These are phyloP conservation scores for Westerdykella aurantiaca DNA, from an alignment of 2,329 filamentous ascomycete species.

Conservation along the genomic window DNA sequence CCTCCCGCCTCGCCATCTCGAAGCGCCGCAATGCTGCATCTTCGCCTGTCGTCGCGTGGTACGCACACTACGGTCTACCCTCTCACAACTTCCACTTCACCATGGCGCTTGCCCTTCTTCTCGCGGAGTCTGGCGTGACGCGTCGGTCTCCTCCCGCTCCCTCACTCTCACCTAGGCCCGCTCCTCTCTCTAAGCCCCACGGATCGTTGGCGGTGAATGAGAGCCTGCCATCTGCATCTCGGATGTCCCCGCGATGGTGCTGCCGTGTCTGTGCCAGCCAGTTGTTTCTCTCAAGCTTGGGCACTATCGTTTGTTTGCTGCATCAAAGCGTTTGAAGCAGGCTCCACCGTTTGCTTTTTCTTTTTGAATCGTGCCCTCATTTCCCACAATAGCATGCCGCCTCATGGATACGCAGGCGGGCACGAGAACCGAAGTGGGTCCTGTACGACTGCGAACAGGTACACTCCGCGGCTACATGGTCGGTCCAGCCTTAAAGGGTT, in stretches of 20 bases:
- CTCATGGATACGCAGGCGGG: neutral
- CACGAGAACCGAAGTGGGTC: neutral
- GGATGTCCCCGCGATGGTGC: constrained; percentile 3
- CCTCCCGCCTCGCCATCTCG: constrained; percentile 6
- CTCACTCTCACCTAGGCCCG: constrained; percentile 14
- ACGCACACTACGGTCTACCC: constrained; percentile 1
- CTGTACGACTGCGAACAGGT: constrained; percentile 1
- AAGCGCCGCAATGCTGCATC: constrained; percentile 25
- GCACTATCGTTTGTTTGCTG: neutral
- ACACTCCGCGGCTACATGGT: constrained; percentile 31
- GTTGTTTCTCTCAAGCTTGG: neutral
- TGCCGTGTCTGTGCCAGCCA: neutral
- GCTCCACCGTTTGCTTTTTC: too few relatives aligned
- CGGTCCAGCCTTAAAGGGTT: constrained; percentile 20
- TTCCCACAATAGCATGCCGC: constrained; percentile 1
- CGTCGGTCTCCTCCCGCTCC: neutral
- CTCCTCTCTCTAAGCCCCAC: neutral
- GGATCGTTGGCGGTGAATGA: constrained; percentile 1
- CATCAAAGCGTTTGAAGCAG: constrained; percentile 1
- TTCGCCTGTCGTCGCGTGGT: constrained; percentile 30
- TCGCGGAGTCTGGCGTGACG: neutral
- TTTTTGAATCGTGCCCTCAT: neutral
- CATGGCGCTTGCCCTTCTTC: constrained; percentile 7
- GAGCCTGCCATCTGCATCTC: constrained; percentile 17
- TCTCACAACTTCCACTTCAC: neutral